These are phyloP conservation scores for Ascochyta lentis DNA, from an alignment of 2,329 filamentous ascomycete species.

Conservation along the genomic window DNA sequence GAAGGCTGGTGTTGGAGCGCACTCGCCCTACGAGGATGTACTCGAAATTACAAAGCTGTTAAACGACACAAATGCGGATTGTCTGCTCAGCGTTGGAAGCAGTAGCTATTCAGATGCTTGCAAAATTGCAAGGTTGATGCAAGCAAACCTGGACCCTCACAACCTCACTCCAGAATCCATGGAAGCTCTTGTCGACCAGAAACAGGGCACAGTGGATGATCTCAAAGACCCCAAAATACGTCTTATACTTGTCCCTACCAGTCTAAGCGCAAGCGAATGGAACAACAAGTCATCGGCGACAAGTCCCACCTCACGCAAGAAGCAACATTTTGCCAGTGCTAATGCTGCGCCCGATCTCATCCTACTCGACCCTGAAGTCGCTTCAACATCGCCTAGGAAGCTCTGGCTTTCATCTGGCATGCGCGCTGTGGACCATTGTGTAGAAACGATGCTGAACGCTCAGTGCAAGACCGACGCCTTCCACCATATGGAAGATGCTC, in stretches of 20 bases:
- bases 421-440: conserved; percentile 39
- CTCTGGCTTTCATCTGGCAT: conserved; percentile 38
- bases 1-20: conserved; percentile 30
- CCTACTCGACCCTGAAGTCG: conserved; percentile 32
- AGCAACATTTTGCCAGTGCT: conserved; percentile 33
- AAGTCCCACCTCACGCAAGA: conserved; percentile 29
- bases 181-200: conserved; percentile 29
- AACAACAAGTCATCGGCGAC: conserved; percentile 30
- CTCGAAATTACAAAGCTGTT: conserved; percentile 27
- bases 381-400: conserved; percentile 31
- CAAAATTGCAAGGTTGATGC: conserved; percentile 35
- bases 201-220: conserved; percentile 21
- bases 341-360: conserved; percentile 29
- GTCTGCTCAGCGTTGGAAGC: conserved; percentile 31
- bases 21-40: conserved; percentile 34
- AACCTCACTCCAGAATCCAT: conserved; percentile 28
- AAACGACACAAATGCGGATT: conserved; percentile 26
- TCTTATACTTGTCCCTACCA: conserved; percentile 33
- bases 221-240: conserved; percentile 24
- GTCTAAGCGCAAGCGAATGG: conserved; percentile 36
- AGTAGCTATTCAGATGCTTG: conserved; percentile 38
- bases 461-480: conserved; percentile 22
- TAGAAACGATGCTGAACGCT: conserved; percentile 34
- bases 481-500: conserved; percentile 28
- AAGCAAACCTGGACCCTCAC: conserved; percentile 20